Conservation (phyloP, 345 rosid species). For the Schrenkiella parvula region DNA sequence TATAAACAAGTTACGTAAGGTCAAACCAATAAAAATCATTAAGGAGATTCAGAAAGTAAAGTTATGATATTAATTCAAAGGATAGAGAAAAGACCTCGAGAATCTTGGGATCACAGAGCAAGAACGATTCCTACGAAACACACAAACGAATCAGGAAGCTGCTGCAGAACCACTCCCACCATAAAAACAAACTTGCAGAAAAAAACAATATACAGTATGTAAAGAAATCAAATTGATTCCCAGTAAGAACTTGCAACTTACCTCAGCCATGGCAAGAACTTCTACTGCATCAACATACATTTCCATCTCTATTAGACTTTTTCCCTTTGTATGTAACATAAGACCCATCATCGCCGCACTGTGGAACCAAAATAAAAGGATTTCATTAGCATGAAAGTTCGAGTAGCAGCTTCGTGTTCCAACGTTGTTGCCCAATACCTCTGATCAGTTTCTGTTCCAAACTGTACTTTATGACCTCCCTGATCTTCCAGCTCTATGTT, state of each 20-base stretch:
- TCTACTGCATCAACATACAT: slow-evolving; percentile 78
- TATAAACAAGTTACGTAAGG: not conserved
- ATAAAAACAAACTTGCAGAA: not conserved
- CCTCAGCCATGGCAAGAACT: slow-evolving; percentile 94
- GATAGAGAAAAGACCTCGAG: slow-evolving; percentile 54
- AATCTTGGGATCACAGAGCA: slow-evolving; percentile 75
- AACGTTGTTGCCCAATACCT: slow-evolving; percentile 38
- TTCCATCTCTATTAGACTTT: slow-evolving; percentile 51
- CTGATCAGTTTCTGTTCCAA: slow-evolving; percentile 79
- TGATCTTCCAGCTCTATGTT: slow-evolving; percentile 87
- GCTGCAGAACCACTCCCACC: not conserved
- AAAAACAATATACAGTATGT: not conserved
- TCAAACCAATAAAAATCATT: not conserved
- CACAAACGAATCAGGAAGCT: not conserved
- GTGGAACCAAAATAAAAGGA: slow-evolving; percentile 11
- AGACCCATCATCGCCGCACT: slow-evolving; percentile 94
- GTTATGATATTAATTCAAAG: not conserved
- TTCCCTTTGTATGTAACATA: slow-evolving; percentile 82
- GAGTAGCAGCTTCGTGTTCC: not conserved
- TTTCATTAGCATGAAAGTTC: not conserved
- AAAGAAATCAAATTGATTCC: not conserved
- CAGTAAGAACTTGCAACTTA: slow-evolving; percentile 36
- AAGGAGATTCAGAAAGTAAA: not conserved
- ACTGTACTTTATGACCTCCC: slow-evolving; percentile 56
- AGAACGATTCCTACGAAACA: slow-evolving; percentile 70